Percentiles rank a stretch among this genome's conserved stretches.
Conservation (phyloP, 371 early-diverging fungal genomes). For the Paramicrosporidium saccamoebae region DNA sequence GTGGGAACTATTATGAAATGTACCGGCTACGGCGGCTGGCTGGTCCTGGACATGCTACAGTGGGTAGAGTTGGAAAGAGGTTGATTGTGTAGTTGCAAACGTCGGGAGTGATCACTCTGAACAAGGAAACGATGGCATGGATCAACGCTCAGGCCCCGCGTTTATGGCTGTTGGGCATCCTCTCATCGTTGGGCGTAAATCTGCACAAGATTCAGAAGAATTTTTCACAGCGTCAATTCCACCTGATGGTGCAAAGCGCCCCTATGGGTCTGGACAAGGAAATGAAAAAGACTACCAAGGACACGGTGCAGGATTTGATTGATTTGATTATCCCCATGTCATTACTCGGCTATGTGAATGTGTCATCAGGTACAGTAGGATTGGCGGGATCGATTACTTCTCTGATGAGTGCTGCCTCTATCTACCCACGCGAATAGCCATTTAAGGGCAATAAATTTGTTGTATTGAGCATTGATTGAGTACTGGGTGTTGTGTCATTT, state of each 20-base stretch:
- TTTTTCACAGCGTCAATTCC: neutral
- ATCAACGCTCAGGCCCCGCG: slow-evolving; percentile 10
- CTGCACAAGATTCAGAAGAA: slow-evolving; percentile 16
- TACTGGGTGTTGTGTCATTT: too few species aligned
- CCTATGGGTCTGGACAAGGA: slow-evolving; percentile 4
- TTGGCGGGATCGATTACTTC: slow-evolving; percentile 9
- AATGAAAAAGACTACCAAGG: slow-evolving; percentile 1
- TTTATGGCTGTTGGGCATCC: slow-evolving; percentile 22
- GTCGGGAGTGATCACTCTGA: slow-evolving; percentile 12
- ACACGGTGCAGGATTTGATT: slow-evolving; percentile 6
- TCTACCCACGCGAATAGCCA: too few species aligned
- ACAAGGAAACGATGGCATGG: slow-evolving; percentile 8
- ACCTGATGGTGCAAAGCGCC: slow-evolving; percentile 3
- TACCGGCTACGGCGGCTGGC: slow-evolving; percentile 4
- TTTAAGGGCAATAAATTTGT: too few species aligned
- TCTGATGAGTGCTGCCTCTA: slow-evolving; percentile 6
- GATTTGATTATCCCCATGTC: slow-evolving; percentile 9
- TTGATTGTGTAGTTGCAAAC: slow-evolving; percentile 8
- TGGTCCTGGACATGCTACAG: slow-evolving; percentile 6
- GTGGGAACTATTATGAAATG: slow-evolving; percentile 2
- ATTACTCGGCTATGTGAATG: slow-evolving; percentile 5
- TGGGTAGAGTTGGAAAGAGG: too few species aligned
- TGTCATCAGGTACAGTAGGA: slow-evolving; percentile 9
- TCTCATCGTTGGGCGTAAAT: slow-evolving; percentile 13
- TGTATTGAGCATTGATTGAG: too few species aligned